phyloP scores from a whole-genome alignment of 192 early-diverging fungal species.

The Backusella tarrabulga region DNA sequence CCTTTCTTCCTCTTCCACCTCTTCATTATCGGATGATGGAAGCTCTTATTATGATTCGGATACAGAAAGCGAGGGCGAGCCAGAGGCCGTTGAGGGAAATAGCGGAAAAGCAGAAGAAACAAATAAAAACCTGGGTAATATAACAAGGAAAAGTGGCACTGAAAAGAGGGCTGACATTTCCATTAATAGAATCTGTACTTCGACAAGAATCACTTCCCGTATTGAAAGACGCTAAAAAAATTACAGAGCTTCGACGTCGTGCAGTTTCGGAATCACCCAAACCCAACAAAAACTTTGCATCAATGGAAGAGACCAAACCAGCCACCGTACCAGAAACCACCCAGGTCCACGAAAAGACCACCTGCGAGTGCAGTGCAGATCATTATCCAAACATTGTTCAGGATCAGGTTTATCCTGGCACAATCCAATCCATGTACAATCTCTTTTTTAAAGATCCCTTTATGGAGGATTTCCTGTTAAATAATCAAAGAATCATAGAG shows the following conservation, averaged over 20 bases:
- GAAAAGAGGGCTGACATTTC: neutral
- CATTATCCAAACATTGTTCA: constrained; percentile 45
- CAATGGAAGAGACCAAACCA: neutral
- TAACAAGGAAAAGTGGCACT: neutral
- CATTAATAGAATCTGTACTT: neutral
- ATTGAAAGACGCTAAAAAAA: neutral
- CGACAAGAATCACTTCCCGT: neutral
- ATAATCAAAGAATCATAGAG: constrained; percentile 15
- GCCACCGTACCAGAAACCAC: neutral
- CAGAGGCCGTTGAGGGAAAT: neutral
- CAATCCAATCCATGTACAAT: neutral
- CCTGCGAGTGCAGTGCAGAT: constrained; percentile 29
- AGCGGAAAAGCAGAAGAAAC: neutral
- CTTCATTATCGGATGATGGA: neutral
- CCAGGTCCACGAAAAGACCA: constrained; percentile 18
- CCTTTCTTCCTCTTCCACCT: neutral
- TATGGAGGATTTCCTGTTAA: constrained; percentile 3
- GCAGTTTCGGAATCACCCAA: constrained; percentile 4
- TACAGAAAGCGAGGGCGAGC: neutral
- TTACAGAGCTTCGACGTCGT: neutral
- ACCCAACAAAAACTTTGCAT: neutral
- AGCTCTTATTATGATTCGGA: constrained; percentile 16
- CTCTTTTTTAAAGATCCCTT: constrained; percentile 5
- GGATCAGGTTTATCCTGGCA: constrained; percentile 13
- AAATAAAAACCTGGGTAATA: neutral